Conservation (phyloP, 192 early-diverging fungal genomes). For the Umbelopsis isabellina region DNA sequence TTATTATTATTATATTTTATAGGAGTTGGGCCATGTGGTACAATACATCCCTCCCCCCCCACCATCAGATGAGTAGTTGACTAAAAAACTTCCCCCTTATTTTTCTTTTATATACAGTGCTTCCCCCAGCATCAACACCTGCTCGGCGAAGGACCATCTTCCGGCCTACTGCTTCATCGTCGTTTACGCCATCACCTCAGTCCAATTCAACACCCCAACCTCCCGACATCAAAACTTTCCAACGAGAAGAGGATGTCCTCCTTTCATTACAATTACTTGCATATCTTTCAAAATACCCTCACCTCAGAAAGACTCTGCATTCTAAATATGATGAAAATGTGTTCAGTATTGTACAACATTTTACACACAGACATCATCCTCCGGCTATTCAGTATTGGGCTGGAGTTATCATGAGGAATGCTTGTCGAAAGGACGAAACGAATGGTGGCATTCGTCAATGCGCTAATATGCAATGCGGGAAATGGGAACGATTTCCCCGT, state of each 20-base stretch:
- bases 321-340: constrained; percentile 59
- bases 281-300: constrained; percentile 90
- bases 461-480: constrained; percentile 76
- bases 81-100: background rate
- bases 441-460: constrained; percentile 74
- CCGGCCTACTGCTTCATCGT: background rate
- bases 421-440: constrained; percentile 75
- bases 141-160: constrained; percentile 16
- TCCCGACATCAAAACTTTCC: constrained; percentile 46
- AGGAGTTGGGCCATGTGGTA: constrained; percentile 21
- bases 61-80: constrained; percentile 9
- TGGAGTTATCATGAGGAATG: constrained; percentile 78
- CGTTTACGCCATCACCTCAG: background rate
- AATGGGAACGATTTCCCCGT: constrained; percentile 71
- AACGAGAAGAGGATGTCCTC: constrained; percentile 83
- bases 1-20: background rate
- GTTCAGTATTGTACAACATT: constrained; percentile 75
- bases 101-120: background rate
- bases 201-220: background rate
- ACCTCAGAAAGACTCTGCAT: constrained; percentile 66
- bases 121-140: constrained; percentile 6
- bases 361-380: constrained; percentile 67
- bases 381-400: constrained; percentile 76
- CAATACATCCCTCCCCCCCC: background rate
- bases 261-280: constrained; percentile 85